These are phyloP conservation scores for Pseudopithomyces maydicus DNA, from an alignment of 2,329 filamentous ascomycete genomes.

Conservation along the genomic window DNA sequence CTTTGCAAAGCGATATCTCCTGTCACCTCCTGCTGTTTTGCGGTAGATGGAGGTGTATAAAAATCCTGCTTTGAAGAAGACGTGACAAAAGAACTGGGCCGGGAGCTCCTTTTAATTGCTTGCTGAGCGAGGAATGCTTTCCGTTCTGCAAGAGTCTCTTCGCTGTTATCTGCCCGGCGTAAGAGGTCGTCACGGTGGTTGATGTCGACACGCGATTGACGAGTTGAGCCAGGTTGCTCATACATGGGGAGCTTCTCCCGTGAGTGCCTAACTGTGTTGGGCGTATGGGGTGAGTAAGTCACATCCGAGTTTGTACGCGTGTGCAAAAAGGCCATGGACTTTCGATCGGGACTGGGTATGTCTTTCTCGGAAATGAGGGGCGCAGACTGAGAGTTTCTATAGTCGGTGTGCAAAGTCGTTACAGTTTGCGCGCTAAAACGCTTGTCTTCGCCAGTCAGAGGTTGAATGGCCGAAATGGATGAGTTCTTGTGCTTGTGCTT, in stretches of 20 bases:
- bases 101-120: constrained; percentile 38
- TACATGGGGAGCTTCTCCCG: constrained; percentile 55
- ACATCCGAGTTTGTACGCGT: constrained; percentile 71
- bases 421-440: constrained; percentile 59
- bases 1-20: constrained; percentile 38
- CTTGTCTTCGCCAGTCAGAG: constrained; percentile 58
- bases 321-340: constrained; percentile 76
- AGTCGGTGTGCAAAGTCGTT: constrained; percentile 49
- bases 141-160: constrained; percentile 40
- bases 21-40: constrained; percentile 16
- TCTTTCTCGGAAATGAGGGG: constrained; percentile 36
- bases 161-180: constrained; percentile 27
- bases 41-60: constrained; percentile 33
- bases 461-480: constrained; percentile 52
- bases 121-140: constrained; percentile 41
- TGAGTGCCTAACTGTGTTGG: constrained; percentile 59
- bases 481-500: constrained; percentile 77
- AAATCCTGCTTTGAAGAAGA: constrained; percentile 37
- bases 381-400: constrained; percentile 36
- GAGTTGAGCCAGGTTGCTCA: constrained; percentile 39
- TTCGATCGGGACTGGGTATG: constrained; percentile 40
- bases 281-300: constrained; percentile 57
- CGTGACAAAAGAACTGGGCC: constrained; percentile 31
- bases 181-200: constrained; percentile 39
- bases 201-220: constrained; percentile 45